These are phyloP conservation scores for Phyllachora maydis DNA, from an alignment of 2,329 filamentous ascomycete genomes.

Conservation along the genomic window DNA sequence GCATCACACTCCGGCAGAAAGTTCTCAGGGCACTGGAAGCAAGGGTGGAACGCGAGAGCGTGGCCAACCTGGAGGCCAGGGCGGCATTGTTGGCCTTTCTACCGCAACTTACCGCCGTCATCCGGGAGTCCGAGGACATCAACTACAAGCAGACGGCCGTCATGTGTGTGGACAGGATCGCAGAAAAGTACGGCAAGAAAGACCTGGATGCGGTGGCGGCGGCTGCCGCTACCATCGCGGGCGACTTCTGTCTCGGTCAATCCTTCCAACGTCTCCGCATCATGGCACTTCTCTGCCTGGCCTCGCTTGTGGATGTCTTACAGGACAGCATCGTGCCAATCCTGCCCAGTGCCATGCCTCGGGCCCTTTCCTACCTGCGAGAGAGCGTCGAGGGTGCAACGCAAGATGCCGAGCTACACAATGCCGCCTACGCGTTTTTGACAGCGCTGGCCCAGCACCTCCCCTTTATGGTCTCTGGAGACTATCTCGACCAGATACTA, in stretches of 20 bases:
- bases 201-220: constrained; percentile 56
- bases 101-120: constrained; percentile 55
- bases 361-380: constrained; percentile 49
- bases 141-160: constrained; percentile 71
- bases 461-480: constrained; percentile 70
- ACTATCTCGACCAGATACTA: constrained; percentile 53
- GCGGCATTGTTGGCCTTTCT: constrained; percentile 58
- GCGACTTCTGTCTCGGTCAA: constrained; percentile 56
- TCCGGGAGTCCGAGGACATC: constrained; percentile 51
- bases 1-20: constrained; percentile 57
- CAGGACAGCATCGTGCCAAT: constrained; percentile 72
- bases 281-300: constrained; percentile 73
- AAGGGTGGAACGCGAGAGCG: constrained; percentile 54
- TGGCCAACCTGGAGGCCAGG: constrained; percentile 36
- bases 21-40: constrained; percentile 64
- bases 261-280: constrained; percentile 52
- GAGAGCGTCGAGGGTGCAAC: constrained; percentile 31
- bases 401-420: constrained; percentile 46
- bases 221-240: constrained; percentile 58
- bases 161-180: constrained; percentile 77
- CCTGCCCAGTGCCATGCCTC: constrained; percentile 54
- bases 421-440: constrained; percentile 64
- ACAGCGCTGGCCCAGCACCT: constrained; percentile 63
- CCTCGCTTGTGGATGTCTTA: constrained; percentile 75
- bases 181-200: constrained; percentile 89